Base-by-base conservation (phyloP, 192 early-diverging fungal species). In the Podila verticillata region DNA sequence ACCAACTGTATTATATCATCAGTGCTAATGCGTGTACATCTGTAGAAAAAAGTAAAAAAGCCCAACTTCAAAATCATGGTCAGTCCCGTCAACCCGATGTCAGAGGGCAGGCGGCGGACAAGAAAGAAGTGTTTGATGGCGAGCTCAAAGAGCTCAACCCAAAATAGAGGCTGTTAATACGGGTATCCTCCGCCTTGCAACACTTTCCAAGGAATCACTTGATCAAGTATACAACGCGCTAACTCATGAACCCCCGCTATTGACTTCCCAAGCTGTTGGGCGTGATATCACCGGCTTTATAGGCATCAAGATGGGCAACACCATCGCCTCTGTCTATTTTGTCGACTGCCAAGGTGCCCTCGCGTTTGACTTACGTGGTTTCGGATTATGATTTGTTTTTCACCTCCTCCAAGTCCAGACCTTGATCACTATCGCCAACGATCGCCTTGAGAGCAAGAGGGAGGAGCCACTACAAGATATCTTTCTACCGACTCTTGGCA, bases 11-110 rank as follows among this genome's bases (percentile, higher is more conserved):
- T n/a, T n/a, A n/a, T n/a, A n/a, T n/a, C n/a, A n/a, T 61, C 57
- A 61, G 71, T 35, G 63, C 71, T 1, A 61, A 73, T 49, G 71
- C 57, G 12, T 61, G 44, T 29, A 73, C 63, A 49, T 8, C 56
- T 39, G 26, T 15, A 63, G 71, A 61, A 66, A 36, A n/a, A 24
- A 60, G 30, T 2, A 73, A 63, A n/a, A 73, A 73, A 13, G 32
- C 12, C 7, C 8, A 31, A 7, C 63, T 73, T 28, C 47, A 66
- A 51, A 56, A 73, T 44, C 35, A 30, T 51, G 64, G 64, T 15
- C 72, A 54, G 26, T 54, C 72, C 1, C 58, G 64, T 12, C 63
- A 73, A 56, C 60, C 60, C 22, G 67, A 68, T 10, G 44, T 61
- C 7, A 61, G 48, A 12, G 72, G 72, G 2, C 64, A 66, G 32